Evolutionary conservation across 768 basidiomycete genomes (phyloP).

Genomic region (Naganishia friedmannii): DNA sequence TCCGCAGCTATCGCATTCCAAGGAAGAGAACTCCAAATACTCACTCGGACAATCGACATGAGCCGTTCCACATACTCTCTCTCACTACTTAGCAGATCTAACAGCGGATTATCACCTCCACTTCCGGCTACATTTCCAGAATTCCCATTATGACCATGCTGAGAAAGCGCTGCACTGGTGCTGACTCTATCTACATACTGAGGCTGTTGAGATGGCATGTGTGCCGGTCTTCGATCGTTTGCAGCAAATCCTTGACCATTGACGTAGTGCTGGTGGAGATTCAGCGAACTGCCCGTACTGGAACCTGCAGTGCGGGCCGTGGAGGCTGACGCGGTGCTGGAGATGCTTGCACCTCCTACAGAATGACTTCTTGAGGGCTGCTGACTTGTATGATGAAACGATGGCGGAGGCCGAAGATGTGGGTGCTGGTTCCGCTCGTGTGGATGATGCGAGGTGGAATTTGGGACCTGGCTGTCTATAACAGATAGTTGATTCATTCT

Average conservation of each 20-base stretch:
- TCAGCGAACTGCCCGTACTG: constrained; percentile 13
- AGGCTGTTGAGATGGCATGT: background rate
- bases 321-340: constrained; percentile 7
- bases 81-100: constrained; percentile 91
- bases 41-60: constrained; percentile 81
- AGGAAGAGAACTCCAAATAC: constrained; percentile 45
- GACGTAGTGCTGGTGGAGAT: constrained; percentile 10
- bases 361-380: constrained; percentile 11
- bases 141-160: constrained; percentile 1
- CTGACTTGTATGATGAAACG: background rate
- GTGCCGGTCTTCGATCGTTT: background rate
- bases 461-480: too few relatives aligned
- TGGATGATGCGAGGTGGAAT: background rate
- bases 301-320: constrained; percentile 10
- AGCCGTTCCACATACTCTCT: constrained; percentile 85
- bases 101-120: constrained; percentile 64
- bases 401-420: background rate
- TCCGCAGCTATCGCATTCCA: background rate
- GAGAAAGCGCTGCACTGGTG: background rate
- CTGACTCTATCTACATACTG: background rate
- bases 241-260: background rate
- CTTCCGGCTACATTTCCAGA: background rate
- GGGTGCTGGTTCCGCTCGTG: background rate
- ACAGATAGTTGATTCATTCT: constrained; percentile 5
- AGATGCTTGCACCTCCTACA: constrained; percentile 1